phyloP scores from a whole-genome alignment of 2,329 filamentous ascomycete genomes.

The Aspergillus oerlinghausenensis region DNA sequence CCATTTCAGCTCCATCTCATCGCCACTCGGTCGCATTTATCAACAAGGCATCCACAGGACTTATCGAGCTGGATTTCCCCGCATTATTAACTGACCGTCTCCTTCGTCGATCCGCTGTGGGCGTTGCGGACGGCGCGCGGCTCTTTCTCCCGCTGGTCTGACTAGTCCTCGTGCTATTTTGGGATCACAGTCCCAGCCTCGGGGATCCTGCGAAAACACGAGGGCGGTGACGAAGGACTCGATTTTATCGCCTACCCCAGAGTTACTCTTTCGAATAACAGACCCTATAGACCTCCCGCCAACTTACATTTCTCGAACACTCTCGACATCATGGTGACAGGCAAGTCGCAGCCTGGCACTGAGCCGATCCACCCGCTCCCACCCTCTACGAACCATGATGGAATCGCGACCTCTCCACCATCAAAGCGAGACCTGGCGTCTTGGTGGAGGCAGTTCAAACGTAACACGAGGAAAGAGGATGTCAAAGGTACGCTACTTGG shows the following conservation, averaged over 20 bases:
- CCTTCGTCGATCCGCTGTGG: not conserved
- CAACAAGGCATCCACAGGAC: not conserved
- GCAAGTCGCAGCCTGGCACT: constrained; percentile 32
- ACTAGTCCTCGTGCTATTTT: constrained; percentile 25
- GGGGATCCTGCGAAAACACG: constrained; percentile 24
- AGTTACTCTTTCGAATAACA: not conserved
- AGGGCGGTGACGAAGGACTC: constrained; percentile 29
- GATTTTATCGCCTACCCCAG: constrained; percentile 1
- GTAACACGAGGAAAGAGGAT: constrained; percentile 59
- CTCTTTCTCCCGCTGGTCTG: constrained; percentile 15
- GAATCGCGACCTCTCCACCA: constrained; percentile 62
- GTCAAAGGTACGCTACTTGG: constrained; percentile 51
- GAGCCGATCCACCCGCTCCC: constrained; percentile 31
- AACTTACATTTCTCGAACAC: constrained; percentile 1
- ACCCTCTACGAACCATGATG: constrained; percentile 31
- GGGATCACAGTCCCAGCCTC: constrained; percentile 25
- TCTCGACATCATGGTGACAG: constrained; percentile 32
- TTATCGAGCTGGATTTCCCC: not conserved
- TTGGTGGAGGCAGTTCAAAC: constrained; percentile 97
- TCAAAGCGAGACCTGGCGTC: constrained; percentile 84
- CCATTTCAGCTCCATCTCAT: not conserved
- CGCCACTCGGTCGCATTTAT: constrained; percentile 5
- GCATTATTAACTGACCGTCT: not conserved
- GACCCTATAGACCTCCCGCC: constrained; percentile 1
- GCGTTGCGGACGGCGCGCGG: constrained; percentile 14